Evolutionary conservation across 306 rosid genomes (phyloP), one percentile per base, ranked within the genome.

Genomic region (Cucurbita pepo): DNA sequence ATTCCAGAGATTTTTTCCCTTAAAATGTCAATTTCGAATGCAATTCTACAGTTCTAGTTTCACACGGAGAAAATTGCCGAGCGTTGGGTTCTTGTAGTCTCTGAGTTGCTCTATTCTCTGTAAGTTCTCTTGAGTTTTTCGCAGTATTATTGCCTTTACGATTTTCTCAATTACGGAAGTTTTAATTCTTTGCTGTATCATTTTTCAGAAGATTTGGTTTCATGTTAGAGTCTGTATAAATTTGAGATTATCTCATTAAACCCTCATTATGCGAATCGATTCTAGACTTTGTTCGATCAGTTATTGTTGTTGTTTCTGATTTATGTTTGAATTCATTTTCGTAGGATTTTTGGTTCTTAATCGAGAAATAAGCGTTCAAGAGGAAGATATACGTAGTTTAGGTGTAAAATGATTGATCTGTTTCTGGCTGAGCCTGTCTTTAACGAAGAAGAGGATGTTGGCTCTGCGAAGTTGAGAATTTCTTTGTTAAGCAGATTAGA

Each of bases 401-500:
- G 76, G 8, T 5, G 59, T 55, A 77, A 36, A 75, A 88, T 88
- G 96, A 81, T 90, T 19, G 58, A 74, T 67, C 73, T 90, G 82
- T 87, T 85, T 76, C 75, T 90, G 75, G 63, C 79, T 2, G 93
- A 87, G 77, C 89, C 91, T 48, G 71, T 7, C 34, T 82, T 82
- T 82, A 75, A 77, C 45, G 81, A 82, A 48, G 71, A 62, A 47
- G 75, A 52, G 30, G 86, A 79, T 13, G 71, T 13, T 52, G 80
- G 50, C 53, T 84, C 85, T 5, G 48, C 77, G 15, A 61, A 81
- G 51, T 22, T 60, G n/a, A 85, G 87, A 82, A 77, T 86, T 14
- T 77, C 87, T 53, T 81, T 93, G 18, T 76, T 90, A 79, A 87
- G 77, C 43, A 82, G 86, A 55, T 53, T 94, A 83, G 95, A 89